These are phyloP conservation scores for Cryptococcus sp. DNA, from an alignment of 1,284 basidiomycete species.

Conservation along the genomic window DNA sequence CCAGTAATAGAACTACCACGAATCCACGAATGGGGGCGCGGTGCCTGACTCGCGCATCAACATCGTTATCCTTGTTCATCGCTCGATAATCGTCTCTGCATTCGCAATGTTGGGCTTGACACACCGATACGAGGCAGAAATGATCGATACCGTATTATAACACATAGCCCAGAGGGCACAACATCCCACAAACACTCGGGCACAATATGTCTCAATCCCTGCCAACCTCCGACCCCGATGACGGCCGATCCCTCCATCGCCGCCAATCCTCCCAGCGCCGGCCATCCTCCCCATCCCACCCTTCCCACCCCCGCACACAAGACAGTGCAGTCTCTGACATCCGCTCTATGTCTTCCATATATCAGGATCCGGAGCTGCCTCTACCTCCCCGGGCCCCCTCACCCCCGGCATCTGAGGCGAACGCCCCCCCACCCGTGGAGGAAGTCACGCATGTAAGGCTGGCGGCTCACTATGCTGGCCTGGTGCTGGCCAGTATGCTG, in stretches of 20 bases:
- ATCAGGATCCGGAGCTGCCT: slow-evolving; percentile 12
- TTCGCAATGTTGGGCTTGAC: no score
- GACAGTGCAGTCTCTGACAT: neutral
- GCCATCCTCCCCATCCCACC: neutral
- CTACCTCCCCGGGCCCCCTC: slow-evolving; percentile 5
- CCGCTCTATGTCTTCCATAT: slow-evolving; percentile 8
- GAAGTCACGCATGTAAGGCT: slow-evolving; percentile 22
- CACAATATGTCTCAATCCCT: no score
- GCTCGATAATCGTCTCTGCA: no score
- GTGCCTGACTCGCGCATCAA: neutral
- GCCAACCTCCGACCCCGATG: no score
- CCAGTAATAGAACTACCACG: neutral
- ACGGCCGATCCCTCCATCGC: no score
- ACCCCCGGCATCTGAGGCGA: slow-evolving; percentile 7
- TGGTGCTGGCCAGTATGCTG: slow-evolving; percentile 72
- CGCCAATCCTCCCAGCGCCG: no score
- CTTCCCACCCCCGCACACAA: neutral
- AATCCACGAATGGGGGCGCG: no score
- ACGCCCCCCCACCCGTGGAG: slow-evolving; percentile 15
- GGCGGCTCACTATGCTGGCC: slow-evolving; percentile 54
- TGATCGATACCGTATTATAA: no score
- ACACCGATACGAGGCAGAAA: no score
- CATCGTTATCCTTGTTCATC: no score
- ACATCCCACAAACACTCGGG: no score
- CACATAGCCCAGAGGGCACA: no score